Evolutionary conservation across 2,329 filamentous ascomycete species (phyloP).

Genomic region (Zelopaecilomyces penicillatus): DNA sequence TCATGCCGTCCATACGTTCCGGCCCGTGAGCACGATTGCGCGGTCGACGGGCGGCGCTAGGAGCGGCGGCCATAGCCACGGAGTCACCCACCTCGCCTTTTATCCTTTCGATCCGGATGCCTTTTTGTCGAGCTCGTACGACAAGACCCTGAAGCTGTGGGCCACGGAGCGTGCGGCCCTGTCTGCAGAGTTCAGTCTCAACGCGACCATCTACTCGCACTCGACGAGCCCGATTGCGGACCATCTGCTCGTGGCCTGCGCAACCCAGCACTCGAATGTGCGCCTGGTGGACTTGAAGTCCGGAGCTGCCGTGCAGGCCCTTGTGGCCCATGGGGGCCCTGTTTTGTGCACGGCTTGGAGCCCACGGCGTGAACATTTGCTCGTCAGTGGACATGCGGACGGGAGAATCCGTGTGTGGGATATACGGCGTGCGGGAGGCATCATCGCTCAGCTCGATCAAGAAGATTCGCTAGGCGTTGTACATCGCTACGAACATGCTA

Average conservation of each 20-base stretch:
- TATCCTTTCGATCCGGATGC: conserved; percentile 70
- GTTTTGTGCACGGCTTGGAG: conserved; percentile 72
- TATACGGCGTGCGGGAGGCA: conserved; percentile 67
- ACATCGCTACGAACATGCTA: conserved; percentile 27
- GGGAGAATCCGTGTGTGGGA: conserved; percentile 83
- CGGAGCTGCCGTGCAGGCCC: conserved; percentile 61
- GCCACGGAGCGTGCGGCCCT: conserved; percentile 52
- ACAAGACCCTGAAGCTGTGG: conserved; percentile 70
- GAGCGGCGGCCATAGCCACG: conserved; percentile 50
- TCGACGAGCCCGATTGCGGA: conserved; percentile 64
- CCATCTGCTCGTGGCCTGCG: conserved; percentile 76
- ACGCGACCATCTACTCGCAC: conserved; percentile 66
- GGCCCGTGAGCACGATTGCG: conserved; percentile 43
- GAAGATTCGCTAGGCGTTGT: conserved; percentile 70
- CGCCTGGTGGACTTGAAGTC: conserved; percentile 81
- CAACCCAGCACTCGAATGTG: conserved; percentile 76
- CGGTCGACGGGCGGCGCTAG: conserved; percentile 28
- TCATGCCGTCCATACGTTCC: conserved; percentile 39
- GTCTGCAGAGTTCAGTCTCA: conserved; percentile 60
- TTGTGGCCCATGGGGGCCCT: conserved; percentile 60
- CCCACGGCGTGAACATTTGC: conserved; percentile 66
- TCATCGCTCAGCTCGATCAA: conserved; percentile 71
- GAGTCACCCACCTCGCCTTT: conserved; percentile 68
- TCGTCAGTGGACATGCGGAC: conserved; percentile 79
- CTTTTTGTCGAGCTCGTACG: conserved; percentile 70